phyloP scores from a whole-genome alignment of 352 stramenopile genomes.

The Pythium grandisporangium region DNA sequence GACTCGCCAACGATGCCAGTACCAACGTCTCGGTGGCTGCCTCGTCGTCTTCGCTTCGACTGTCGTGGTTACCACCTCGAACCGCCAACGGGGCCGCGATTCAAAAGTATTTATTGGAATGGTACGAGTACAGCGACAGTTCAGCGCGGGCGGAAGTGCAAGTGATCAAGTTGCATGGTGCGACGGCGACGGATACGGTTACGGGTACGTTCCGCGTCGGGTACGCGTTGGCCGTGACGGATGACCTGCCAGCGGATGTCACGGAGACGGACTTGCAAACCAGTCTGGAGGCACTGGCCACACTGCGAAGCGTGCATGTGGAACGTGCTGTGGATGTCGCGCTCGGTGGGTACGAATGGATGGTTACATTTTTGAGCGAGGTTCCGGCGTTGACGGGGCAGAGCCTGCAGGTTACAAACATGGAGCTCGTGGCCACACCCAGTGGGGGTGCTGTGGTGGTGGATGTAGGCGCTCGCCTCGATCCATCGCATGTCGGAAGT shows the following conservation, averaged over 20 bases:
- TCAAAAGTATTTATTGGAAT: conserved; percentile 65
- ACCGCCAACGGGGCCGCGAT: conserved; percentile 34
- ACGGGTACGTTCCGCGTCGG: conserved; percentile 70
- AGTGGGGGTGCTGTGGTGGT: too few species aligned
- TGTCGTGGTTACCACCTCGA: conserved; percentile 44
- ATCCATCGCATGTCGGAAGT: conserved; percentile 37
- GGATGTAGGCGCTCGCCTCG: conserved; percentile 30
- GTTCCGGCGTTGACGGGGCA: conserved; percentile 19
- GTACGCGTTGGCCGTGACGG: conserved; percentile 36
- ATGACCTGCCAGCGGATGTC: conserved; percentile 42
- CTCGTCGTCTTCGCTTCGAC: conserved; percentile 23
- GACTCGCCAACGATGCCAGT: too few species aligned
- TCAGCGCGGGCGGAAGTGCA: conserved; percentile 46
- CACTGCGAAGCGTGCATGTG: conserved; percentile 70
- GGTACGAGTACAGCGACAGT: conserved; percentile 55
- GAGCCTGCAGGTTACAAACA: conserved; percentile 28
- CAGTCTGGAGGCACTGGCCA: conserved; percentile 42
- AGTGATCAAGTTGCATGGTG: conserved; percentile 53
- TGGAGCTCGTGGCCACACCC: conserved; percentile 21
- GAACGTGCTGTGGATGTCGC: conserved; percentile 32
- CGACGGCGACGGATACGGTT: conserved; percentile 21
- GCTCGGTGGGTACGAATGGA: conserved; percentile 61
- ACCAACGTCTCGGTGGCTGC: conserved; percentile 27
- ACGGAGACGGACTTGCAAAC: conserved; percentile 52
- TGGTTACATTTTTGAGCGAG: conserved; percentile 65